These are phyloP conservation scores for Dioscorea zingiberensis DNA, from an alignment of 106 monocot genomes.

Conservation along the genomic window DNA sequence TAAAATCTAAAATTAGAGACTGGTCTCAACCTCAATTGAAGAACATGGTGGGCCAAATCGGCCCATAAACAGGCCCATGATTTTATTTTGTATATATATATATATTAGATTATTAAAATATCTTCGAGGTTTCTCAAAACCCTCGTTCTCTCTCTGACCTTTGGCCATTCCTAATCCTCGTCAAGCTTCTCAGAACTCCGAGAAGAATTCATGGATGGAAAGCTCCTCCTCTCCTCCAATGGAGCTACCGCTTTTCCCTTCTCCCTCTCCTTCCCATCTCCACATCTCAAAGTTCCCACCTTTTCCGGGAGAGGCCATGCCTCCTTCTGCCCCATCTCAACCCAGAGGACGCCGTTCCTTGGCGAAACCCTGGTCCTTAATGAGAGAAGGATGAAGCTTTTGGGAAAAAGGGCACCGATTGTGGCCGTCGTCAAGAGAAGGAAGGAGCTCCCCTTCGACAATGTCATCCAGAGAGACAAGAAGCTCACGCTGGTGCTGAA, in stretches of 20 bases:
- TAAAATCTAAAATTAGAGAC: no score
- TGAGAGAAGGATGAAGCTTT: not conserved
- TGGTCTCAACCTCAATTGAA: no score
- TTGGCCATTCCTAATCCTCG: not conserved
- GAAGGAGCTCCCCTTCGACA: slow-evolving; percentile 86
- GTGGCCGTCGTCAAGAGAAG: slow-evolving; percentile 64
- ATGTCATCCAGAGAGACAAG: slow-evolving; percentile 94
- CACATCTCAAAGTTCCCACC: slow-evolving; percentile 1
- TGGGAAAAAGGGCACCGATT: slow-evolving; percentile 4
- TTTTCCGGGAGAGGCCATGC: slow-evolving; percentile 14
- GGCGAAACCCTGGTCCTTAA: slow-evolving; percentile 25
- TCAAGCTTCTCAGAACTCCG: not conserved
- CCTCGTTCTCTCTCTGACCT: no score
- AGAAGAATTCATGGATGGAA: slow-evolving; percentile 31
- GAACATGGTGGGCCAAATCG: no score
- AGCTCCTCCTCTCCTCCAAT: slow-evolving; percentile 28
- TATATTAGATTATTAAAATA: no score
- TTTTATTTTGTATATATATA: no score
- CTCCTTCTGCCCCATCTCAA: slow-evolving; percentile 5
- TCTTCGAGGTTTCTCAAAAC: no score
- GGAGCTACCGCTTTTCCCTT: slow-evolving; percentile 10
- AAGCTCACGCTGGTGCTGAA: slow-evolving; percentile 91
- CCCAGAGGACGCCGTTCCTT: slow-evolving; percentile 26
- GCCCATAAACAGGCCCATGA: no score
- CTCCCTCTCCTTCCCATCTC: slow-evolving; percentile 17